Conservation (phyloP, 164 flowering plant genomes). For the Chimonanthus praecox region DNA sequence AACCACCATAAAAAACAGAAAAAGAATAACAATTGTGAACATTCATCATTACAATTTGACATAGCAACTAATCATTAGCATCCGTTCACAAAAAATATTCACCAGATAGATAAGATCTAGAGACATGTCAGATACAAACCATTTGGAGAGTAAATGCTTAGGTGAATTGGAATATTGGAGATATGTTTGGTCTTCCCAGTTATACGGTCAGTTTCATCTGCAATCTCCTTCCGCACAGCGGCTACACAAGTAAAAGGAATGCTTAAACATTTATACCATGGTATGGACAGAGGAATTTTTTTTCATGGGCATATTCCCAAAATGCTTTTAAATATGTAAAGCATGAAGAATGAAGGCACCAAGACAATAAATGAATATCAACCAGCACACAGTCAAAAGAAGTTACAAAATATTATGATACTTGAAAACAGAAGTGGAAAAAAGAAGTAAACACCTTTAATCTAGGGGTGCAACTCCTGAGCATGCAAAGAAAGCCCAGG, state of each 20-base stretch:
- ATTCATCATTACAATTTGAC: not conserved
- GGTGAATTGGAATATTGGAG: constrained; percentile 65
- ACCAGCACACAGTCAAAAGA: not conserved
- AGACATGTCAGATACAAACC: constrained; percentile 27
- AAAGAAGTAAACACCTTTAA: not conserved
- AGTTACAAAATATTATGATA: not conserved
- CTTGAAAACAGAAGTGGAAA: not conserved
- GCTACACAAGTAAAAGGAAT: constrained; percentile 38
- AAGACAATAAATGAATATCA: not conserved
- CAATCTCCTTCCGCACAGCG: constrained; percentile 76
- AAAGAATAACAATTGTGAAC: not conserved
- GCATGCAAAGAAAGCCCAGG: too few species aligned
- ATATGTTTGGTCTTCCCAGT: constrained; percentile 60
- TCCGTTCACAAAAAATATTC: not conserved
- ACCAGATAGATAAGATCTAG: not conserved
- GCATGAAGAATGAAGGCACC: not conserved
- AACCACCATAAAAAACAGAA: not conserved
- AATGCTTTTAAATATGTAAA: too few species aligned
- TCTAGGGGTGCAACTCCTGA: too few species aligned
- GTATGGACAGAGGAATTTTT: not conserved
- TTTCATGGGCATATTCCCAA: not conserved
- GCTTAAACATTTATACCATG: not conserved
- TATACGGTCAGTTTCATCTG: constrained; percentile 64
- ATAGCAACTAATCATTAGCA: not conserved
- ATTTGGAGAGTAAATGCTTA: constrained; percentile 69